These are phyloP conservation scores for Tetracladium marchalianum DNA, from an alignment of 495 filamentous ascomycete species.

Conservation along the genomic window DNA sequence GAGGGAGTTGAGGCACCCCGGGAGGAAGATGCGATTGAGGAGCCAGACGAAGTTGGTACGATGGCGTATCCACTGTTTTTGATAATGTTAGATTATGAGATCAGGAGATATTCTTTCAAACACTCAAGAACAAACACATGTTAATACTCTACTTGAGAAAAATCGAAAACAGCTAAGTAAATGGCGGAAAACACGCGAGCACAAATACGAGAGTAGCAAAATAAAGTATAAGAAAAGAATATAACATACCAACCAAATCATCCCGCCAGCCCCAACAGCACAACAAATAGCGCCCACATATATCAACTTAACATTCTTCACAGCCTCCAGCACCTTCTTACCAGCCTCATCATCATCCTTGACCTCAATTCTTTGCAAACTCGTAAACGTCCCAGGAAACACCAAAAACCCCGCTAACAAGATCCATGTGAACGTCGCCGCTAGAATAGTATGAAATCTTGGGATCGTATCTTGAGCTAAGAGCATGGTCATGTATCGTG, in stretches of 20 bases:
- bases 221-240: too few species aligned
- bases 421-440: constrained; percentile 24
- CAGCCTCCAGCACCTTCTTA: background rate
- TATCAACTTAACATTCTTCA: constrained; percentile 14
- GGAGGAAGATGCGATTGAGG: constrained; percentile 32
- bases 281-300: constrained; percentile 13
- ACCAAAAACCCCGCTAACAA: constrained; percentile 31
- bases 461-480: constrained; percentile 28
- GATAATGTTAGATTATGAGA: too few species aligned
- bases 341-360: background rate
- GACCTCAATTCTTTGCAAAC: background rate
- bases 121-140: too few species aligned
- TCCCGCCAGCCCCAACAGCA: constrained; percentile 21
- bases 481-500: constrained; percentile 30
- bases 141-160: too few species aligned
- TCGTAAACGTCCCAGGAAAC: constrained; percentile 30
- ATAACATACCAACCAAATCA: constrained; percentile 13
- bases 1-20: constrained; percentile 30
- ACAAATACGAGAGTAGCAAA: too few species aligned
- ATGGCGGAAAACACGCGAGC: too few species aligned
- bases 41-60: constrained; percentile 35
- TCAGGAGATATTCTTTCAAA: too few species aligned
- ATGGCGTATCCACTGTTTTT: constrained; percentile 12
- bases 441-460: constrained; percentile 17
- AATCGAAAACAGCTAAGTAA: too few species aligned